Evolutionary conservation across 352 stramenopile genomes (phyloP).

Genomic region (Pythium pyrilobum): DNA sequence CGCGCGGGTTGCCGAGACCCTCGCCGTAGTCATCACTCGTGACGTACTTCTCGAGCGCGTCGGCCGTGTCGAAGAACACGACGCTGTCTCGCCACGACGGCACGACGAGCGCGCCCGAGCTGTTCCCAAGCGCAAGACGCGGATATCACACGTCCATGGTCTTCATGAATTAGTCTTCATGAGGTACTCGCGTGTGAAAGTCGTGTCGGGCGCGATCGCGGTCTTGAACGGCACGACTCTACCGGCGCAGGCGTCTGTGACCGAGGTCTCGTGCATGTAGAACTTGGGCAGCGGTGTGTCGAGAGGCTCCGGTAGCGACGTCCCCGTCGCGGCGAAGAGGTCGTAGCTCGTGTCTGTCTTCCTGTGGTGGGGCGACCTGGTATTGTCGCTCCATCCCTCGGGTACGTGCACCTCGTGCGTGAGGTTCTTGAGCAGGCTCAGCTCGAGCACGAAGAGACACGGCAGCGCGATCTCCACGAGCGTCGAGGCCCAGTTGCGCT

Average conservation of each 20-base stretch:
- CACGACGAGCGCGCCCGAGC: slow-evolving; percentile 21
- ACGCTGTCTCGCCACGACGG: slow-evolving; percentile 51
- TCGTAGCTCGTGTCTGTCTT: slow-evolving; percentile 35
- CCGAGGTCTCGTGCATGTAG: slow-evolving; percentile 36
- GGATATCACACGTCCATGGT: slow-evolving; percentile 51
- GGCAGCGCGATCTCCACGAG: slow-evolving; percentile 53
- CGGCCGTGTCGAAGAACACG: slow-evolving; percentile 40
- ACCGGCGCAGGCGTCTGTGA: slow-evolving; percentile 29
- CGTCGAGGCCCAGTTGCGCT: slow-evolving; percentile 48
- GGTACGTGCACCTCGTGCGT: slow-evolving; percentile 52
- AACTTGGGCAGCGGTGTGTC: slow-evolving; percentile 34
- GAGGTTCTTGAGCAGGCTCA: slow-evolving; percentile 44
- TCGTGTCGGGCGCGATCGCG: slow-evolving; percentile 44
- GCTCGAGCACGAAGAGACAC: slow-evolving; percentile 61
- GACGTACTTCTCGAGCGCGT: slow-evolving; percentile 45
- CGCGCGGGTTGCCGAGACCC: slow-evolving; percentile 33
- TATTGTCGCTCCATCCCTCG: slow-evolving; percentile 45
- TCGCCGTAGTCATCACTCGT: slow-evolving; percentile 40
- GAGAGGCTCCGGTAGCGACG: slow-evolving; percentile 16
- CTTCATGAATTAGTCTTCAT: slow-evolving; percentile 69
- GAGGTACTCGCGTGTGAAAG: slow-evolving; percentile 58
- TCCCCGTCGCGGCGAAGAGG: slow-evolving; percentile 29
- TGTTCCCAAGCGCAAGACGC: slow-evolving; percentile 21
- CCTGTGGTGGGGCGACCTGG: background rate
- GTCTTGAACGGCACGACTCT: slow-evolving; percentile 53